Percentiles rank a stretch among this genome's conserved stretches.
These are phyloP conservation scores for Syzygium grande DNA, from an alignment of 345 rosid species.

Conservation along the genomic window DNA sequence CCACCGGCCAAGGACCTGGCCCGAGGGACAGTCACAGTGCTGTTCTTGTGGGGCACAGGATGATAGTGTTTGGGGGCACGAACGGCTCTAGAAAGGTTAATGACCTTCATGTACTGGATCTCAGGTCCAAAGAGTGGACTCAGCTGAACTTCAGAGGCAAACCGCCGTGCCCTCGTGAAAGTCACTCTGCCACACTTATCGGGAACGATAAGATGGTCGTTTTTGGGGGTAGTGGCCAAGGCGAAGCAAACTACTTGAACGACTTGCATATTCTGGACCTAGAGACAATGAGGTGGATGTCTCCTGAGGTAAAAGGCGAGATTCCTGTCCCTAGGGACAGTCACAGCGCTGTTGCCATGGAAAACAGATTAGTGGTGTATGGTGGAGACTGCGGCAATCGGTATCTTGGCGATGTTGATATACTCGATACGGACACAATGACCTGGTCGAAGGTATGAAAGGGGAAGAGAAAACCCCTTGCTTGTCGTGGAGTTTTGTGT, in stretches of 20 bases:
- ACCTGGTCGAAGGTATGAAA: constrained; percentile 56
- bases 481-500: background rate
- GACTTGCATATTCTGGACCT: constrained; percentile 63
- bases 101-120: constrained; percentile 55
- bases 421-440: constrained; percentile 36
- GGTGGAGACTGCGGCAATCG: constrained; percentile 75
- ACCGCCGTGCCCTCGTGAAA: constrained; percentile 60
- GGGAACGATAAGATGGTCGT: constrained; percentile 39
- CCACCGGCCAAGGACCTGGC: constrained; percentile 63
- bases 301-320: constrained; percentile 44
- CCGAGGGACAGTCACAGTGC: constrained; percentile 78
- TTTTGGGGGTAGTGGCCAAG: constrained; percentile 82
- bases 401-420: constrained; percentile 52
- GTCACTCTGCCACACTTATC: constrained; percentile 61
- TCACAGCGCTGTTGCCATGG: constrained; percentile 47
- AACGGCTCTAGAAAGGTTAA: constrained; percentile 67
- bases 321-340: constrained; percentile 70
- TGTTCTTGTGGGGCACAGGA: constrained; percentile 42
- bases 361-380: constrained; percentile 40
- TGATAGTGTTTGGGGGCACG: constrained; percentile 72
- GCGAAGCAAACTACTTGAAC: constrained; percentile 65
- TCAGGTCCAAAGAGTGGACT: constrained; percentile 46
- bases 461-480: background rate
- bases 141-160: constrained; percentile 34
- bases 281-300: constrained; percentile 52